A percentile compares a stretch with the other conserved stretches of the same genome.
Conservation (phyloP, 2,329 filamentous ascomycete genomes). For the Claviceps pazoutovae region DNA sequence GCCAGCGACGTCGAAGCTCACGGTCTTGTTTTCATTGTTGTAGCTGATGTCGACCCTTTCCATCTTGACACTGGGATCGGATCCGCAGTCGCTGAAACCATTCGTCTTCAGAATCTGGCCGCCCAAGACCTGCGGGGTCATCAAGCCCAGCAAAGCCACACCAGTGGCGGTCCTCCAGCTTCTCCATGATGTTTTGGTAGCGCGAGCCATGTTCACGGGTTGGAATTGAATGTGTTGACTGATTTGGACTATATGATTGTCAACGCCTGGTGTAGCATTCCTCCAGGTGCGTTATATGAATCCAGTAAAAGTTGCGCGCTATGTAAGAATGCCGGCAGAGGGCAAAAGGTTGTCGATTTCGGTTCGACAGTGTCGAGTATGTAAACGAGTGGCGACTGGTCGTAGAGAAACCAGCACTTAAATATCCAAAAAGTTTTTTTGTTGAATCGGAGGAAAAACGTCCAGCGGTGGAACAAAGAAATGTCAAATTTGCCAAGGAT, state of each 20-base stretch:
- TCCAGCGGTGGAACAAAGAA: conserved; percentile 5
- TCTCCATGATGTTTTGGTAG: conserved; percentile 13
- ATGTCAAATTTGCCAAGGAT: conserved; percentile 33
- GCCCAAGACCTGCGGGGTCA: conserved; percentile 39
- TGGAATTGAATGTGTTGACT: too few relatives aligned
- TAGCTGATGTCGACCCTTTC: conserved; percentile 66
- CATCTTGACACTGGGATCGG: conserved; percentile 46
- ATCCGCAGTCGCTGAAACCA: conserved; percentile 61
- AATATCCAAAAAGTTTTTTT: neutral
- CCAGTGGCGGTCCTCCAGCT: conserved; percentile 13
- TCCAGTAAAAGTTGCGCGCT: neutral
- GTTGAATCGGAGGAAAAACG: conserved; percentile 1
- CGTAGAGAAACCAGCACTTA: too few relatives aligned
- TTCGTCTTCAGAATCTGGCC: conserved; percentile 64
- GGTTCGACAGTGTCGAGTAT: neutral
- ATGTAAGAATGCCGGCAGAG: neutral
- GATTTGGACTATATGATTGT: neutral
- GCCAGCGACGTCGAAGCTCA: conserved; percentile 74
- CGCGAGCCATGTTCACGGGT: conserved; percentile 17
- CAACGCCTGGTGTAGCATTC: neutral
- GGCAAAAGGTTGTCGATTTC: neutral
- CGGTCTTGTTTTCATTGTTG: conserved; percentile 55
- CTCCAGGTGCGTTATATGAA: neutral
- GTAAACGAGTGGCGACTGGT: too few relatives aligned
- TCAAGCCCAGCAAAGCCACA: conserved; percentile 20